Evolutionary conservation across 225 moss, liverwort and hornwort species (phyloP).

Genomic region (Marchantia paleacea): DNA sequence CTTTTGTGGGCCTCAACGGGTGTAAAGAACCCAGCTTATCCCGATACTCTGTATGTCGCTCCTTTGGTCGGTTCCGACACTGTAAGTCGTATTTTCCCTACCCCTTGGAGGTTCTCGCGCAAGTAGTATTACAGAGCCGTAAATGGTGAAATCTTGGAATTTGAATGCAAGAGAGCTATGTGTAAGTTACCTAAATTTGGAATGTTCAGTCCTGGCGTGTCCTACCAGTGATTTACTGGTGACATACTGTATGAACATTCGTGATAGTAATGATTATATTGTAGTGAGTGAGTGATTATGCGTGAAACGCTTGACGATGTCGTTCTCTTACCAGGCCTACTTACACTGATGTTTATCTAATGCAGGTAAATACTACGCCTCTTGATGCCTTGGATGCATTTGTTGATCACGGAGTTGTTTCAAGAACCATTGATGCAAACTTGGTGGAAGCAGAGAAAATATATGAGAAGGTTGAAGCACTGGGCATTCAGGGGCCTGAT

Average conservation of each 20-base stretch:
- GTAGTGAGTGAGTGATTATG: background rate
- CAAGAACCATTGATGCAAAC: conserved; percentile 73
- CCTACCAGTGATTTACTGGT: too few species aligned
- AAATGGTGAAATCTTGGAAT: too few species aligned
- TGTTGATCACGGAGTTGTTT: conserved; percentile 71
- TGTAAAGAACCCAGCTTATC: conserved; percentile 86
- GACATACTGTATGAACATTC: background rate
- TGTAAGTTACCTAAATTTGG: too few species aligned
- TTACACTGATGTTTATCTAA: too few species aligned
- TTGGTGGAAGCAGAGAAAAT: conserved; percentile 48
- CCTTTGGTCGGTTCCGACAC: conserved; percentile 90
- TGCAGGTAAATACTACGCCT: conserved; percentile 88
- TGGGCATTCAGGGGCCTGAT: conserved; percentile 76
- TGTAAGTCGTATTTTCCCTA: conserved; percentile 34
- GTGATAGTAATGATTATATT: too few species aligned
- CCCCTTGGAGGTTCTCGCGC: too few species aligned
- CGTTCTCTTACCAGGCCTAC: too few species aligned
- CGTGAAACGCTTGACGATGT: too few species aligned
- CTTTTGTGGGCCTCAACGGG: conserved; percentile 84
- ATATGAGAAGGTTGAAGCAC: conserved; percentile 71
- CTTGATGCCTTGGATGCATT: conserved; percentile 82
- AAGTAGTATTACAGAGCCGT: too few species aligned
- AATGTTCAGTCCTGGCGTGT: too few species aligned
- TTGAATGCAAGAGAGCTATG: too few species aligned
- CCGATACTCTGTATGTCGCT: conserved; percentile 76